Evolutionary conservation across 306 rosid genomes (phyloP), one percentile per base, ranked within the genome.

Genomic region (Rosa persica): DNA sequence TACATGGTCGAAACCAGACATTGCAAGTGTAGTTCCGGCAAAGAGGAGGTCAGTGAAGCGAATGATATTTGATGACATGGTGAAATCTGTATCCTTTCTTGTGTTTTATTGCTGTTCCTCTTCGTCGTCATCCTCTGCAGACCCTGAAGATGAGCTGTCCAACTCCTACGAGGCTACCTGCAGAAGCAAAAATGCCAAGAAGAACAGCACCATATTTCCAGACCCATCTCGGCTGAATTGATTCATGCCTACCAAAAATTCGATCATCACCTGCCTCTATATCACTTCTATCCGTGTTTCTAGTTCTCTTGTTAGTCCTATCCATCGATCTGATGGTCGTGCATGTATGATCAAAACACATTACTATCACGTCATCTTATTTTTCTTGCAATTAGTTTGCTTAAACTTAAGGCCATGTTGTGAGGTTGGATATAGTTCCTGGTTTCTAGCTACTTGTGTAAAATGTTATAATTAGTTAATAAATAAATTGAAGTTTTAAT

Each of bases 1-100:
- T 30, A 15, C 23, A 46, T 42, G 73, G 55, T 23, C 19, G 47
- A 48, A 17, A 16, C 23, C 60, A 25, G 16, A 70, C 10, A 13
- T 27, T 25, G 36, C 46, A 6, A 72, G 15, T 72, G 66, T 72
- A 12, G 36, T 72, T 72, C 76, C 76, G 39, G 76, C 65, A 51
- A 72, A 72, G 34, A 51, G 65, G 76, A 72, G 76, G 76, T 72
- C 48, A 36, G 65, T 72, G 48, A 72, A 72, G 49, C 36, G 65
- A 39, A 72, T 72, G 76, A 51, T 52, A 2, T 72, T 72, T 15
- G 65, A 72, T 52, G 57, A 43, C 48, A 73, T 55, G 51, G 47
- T 73, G 51, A 4, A 73, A 55, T 39, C 66, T 73, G 17, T 39
- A n/a, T 34, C 67, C 22, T 55, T 52, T n/a, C 9, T 22, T 38